A percentile compares a stretch with the other conserved stretches of the same genome.
These are phyloP conservation scores for Escallonia rubra DNA, from an alignment of 129 eudicot species.

Conservation along the genomic window DNA sequence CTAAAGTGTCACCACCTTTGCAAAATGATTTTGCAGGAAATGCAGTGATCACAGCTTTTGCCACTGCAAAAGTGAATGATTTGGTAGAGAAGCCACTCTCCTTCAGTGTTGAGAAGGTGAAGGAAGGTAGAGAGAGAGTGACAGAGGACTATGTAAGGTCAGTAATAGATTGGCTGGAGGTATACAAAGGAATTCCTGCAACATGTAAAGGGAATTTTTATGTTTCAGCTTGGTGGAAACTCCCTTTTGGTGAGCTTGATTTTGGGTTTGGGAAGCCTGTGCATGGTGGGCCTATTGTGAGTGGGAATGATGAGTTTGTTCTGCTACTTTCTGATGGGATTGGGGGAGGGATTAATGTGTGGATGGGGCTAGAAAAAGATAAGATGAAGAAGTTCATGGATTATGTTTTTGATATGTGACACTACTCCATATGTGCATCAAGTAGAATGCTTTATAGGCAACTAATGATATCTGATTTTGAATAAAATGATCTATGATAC, in stretches of 20 bases:
- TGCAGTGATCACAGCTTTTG: constrained; percentile 33
- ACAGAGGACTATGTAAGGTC: constrained; percentile 22
- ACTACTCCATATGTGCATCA: neutral
- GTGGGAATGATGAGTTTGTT: constrained; percentile 37
- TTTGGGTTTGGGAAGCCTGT: constrained; percentile 30
- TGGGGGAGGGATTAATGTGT: constrained; percentile 18
- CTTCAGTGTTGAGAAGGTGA: constrained; percentile 25
- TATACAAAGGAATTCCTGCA: constrained; percentile 32
- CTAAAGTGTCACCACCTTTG: constrained; percentile 22
- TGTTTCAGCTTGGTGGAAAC: constrained; percentile 41
- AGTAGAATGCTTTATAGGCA: neutral
- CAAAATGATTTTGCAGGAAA: constrained; percentile 27
- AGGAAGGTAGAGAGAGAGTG: constrained; percentile 28
- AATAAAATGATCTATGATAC: neutral
- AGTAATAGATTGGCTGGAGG: constrained; percentile 37
- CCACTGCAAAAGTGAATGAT: constrained; percentile 16
- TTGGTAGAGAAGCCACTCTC: constrained; percentile 13
- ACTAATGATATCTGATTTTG: neutral
- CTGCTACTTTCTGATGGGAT: constrained; percentile 19
- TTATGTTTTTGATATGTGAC: constrained; percentile 18
- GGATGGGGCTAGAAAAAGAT: constrained; percentile 25
- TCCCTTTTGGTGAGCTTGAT: constrained; percentile 29
- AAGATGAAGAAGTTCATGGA: constrained; percentile 24
- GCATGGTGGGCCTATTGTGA: constrained; percentile 27
- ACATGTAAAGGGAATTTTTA: constrained; percentile 24